Evolutionary conservation across 768 basidiomycete species (phyloP), one percentile per base, ranked within the genome.

Genomic region (Lactarius deliciosus): DNA sequence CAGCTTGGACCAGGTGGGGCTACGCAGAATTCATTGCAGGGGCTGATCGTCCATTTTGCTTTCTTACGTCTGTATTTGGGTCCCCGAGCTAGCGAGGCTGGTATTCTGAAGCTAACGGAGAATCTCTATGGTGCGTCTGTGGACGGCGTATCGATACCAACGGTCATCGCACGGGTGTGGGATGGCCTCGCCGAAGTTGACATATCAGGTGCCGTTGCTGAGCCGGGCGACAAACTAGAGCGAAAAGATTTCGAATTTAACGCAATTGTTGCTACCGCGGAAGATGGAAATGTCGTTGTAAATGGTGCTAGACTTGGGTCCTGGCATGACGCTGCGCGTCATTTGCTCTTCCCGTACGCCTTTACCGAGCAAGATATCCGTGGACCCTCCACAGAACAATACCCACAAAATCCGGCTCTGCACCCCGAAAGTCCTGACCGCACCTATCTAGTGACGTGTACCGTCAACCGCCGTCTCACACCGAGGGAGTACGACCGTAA

Each of bases 401-500:
- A 81, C 64, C 78, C 82, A 15, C 86, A 86, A 71, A 81, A 89
- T 65, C 87, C 90, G 16, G 80, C 87, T 5, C 80, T 96, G 38
- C 92, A 90, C 50, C 97, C 97, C 15, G 94, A 97, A 72, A 75
- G 91, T 28, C 79, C 89, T 3, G 96, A 98, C 66, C 88, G 89
- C 73, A 98, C 95, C 28, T 98, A 85, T 84, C 86, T 98, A 63
- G 88, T 98, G 64, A 96, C 92, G 10, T 96, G 94, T 76, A 86
- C 88, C 7, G 95, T 97, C 76, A 98, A 98, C 79, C 87, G 89
- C 54, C 92, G 97, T 38, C 85, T 99, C 57, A 98, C 97, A 1
- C 97, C 97, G 38, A 77, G 86, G 71, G 94, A 96, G 68, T 99
- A 99, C 78, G 91, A 98, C 77, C 92, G 97, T 71, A 98, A 99